Conservation (phyloP, 306 rosid genomes). For the Delonix regia region DNA sequence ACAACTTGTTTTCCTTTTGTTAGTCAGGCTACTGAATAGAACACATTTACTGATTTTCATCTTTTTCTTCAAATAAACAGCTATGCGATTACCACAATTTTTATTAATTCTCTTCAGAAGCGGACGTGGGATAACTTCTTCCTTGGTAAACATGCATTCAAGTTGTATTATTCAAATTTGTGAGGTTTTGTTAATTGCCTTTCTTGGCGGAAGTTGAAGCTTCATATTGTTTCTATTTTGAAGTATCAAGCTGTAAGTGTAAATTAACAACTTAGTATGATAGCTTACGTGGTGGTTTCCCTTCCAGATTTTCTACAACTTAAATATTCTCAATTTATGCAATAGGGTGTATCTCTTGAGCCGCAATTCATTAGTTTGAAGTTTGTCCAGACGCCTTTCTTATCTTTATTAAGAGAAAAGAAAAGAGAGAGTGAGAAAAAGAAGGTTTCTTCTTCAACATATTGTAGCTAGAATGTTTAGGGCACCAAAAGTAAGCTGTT, state of each 20-base stretch:
- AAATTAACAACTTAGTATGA: constrained; percentile 32
- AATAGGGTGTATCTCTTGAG: constrained; percentile 24
- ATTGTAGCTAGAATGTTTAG: background rate
- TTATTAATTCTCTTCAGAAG: constrained; percentile 32
- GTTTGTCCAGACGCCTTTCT: background rate
- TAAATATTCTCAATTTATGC: constrained; percentile 34
- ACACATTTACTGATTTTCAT: constrained; percentile 21
- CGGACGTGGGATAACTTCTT: constrained; percentile 32
- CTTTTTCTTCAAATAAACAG: constrained; percentile 34
- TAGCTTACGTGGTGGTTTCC: constrained; percentile 25
- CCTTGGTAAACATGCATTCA: constrained; percentile 26
- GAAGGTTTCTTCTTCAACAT: background rate
- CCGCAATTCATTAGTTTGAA: constrained; percentile 21
- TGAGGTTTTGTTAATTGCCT: constrained; percentile 18
- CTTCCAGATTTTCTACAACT: constrained; percentile 33
- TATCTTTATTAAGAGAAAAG: background rate
- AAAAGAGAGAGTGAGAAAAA: background rate
- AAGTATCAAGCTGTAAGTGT: constrained; percentile 38
- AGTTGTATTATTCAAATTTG: constrained; percentile 18
- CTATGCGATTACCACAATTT: constrained; percentile 17
- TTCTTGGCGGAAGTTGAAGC: constrained; percentile 31
- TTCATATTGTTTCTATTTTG: constrained; percentile 30
- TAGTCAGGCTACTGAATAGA: constrained; percentile 19
- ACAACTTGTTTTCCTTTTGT: constrained; percentile 28
- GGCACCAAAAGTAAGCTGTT: background rate